Evolutionary conservation across 306 rosid species (phyloP).

Genomic region (Gastrolobium bilobum): DNA sequence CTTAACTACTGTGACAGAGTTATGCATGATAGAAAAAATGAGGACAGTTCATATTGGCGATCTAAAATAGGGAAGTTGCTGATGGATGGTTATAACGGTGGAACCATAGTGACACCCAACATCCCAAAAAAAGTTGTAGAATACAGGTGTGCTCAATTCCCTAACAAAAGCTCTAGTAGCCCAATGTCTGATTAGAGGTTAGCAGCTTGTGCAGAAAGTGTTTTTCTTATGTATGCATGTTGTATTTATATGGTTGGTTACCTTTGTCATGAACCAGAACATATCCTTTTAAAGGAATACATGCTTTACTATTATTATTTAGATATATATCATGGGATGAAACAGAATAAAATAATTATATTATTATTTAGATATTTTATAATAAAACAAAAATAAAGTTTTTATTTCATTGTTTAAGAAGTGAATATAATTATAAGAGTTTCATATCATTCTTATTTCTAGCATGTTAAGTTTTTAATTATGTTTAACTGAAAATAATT

Average conservation of each 20-base stretch:
- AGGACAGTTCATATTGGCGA: constrained; percentile 80
- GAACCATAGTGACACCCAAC: constrained; percentile 55
- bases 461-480: neutral
- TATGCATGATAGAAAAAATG: constrained; percentile 79
- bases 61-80: constrained; percentile 83
- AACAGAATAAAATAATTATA: too few relatives aligned
- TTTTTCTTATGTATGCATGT: constrained; percentile 14
- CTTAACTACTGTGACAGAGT: constrained; percentile 87
- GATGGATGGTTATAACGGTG: constrained; percentile 77
- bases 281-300: too few relatives aligned
- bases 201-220: constrained; percentile 44
- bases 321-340: too few relatives aligned
- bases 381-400: too few relatives aligned
- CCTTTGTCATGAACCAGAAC: neutral
- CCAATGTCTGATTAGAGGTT: constrained; percentile 48
- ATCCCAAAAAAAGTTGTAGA: constrained; percentile 63
- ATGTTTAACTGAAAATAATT: neutral
- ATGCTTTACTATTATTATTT: too few relatives aligned
- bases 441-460: too few relatives aligned
- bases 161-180: constrained; percentile 56
- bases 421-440: too few relatives aligned
- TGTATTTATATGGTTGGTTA: constrained; percentile 25
- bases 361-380: too few relatives aligned
- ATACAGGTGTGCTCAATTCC: constrained; percentile 48
- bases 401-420: too few relatives aligned